Evolutionary conservation across 352 stramenopile genomes (phyloP).

Genomic region (Phytophthora macrochlamydospora): DNA sequence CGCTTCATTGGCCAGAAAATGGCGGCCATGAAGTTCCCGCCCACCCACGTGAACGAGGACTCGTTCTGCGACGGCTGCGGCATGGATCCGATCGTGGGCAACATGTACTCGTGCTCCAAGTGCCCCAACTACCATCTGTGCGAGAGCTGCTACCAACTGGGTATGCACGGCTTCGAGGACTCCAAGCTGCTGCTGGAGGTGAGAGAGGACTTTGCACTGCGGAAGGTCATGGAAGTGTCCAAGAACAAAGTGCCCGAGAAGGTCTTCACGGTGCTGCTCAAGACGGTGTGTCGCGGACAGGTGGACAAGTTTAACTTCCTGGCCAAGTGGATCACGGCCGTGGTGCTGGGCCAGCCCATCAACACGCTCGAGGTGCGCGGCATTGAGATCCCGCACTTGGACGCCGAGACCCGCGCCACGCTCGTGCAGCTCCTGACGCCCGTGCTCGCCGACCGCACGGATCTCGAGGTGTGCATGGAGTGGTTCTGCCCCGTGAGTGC

Average conservation of each 20-base stretch:
- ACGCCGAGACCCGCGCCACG: constrained; percentile 67
- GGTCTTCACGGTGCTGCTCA: constrained; percentile 82
- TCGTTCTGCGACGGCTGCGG: constrained; percentile 91
- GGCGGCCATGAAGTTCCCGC: constrained; percentile 75
- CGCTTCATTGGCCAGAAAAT: constrained; percentile 85
- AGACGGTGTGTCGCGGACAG: constrained; percentile 84
- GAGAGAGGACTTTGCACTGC: constrained; percentile 83
- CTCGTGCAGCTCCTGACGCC: constrained; percentile 83
- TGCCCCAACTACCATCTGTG: constrained; percentile 87
- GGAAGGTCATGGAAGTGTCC: constrained; percentile 74
- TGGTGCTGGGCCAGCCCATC: constrained; percentile 76
- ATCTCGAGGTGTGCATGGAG: constrained; percentile 89
- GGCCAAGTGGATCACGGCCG: constrained; percentile 82
- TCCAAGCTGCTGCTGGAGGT: constrained; percentile 76
- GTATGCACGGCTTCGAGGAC: constrained; percentile 86
- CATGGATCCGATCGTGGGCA: constrained; percentile 87
- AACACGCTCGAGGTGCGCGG: constrained; percentile 74
- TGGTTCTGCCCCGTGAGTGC: constrained; percentile 80
- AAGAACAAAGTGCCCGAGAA: constrained; percentile 82
- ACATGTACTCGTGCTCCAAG: constrained; percentile 90
- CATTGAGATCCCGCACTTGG: constrained; percentile 86
- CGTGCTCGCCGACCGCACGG: constrained; percentile 77
- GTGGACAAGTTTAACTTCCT: constrained; percentile 91
- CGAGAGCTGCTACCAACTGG: constrained; percentile 83
- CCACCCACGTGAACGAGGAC: constrained; percentile 82